phyloP scores from a whole-genome alignment of 768 basidiomycete species.

The Suillus weaverae region DNA sequence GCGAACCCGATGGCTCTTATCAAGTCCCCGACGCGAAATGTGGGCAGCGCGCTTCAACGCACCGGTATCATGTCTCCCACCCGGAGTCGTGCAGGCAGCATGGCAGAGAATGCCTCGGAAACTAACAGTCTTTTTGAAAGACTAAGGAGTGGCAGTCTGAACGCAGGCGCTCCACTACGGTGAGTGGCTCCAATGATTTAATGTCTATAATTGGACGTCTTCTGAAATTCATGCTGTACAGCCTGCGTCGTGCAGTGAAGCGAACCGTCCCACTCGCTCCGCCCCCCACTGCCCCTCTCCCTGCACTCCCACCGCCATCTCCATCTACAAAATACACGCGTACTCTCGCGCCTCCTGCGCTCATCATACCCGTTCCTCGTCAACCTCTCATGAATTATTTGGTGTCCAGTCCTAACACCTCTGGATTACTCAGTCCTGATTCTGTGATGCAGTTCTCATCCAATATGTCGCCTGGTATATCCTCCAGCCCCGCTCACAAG shows the following conservation, averaged over 20 bases:
- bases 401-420: conserved; percentile 5
- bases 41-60: conserved; percentile 49
- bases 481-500: conserved; percentile 14
- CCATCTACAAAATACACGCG: conserved; percentile 19
- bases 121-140: conserved; percentile 49
- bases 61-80: conserved; percentile 40
- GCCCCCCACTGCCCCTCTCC: conserved; percentile 31
- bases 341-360: conserved; percentile 20
- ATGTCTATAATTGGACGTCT: conserved; percentile 1
- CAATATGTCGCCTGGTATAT: conserved; percentile 11
- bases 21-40: conserved; percentile 55
- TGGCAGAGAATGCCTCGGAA: conserved; percentile 36
- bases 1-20: conserved; percentile 57
- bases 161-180: conserved; percentile 36
- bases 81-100: conserved; percentile 48
- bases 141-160: conserved; percentile 55
- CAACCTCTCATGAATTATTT: conserved; percentile 18
- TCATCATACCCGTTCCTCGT: conserved; percentile 19
- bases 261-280: conserved; percentile 24
- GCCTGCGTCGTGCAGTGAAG: conserved; percentile 43
- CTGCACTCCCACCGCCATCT: conserved; percentile 24
- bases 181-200: conserved; percentile 28
- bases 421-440: conserved; percentile 14
- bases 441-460: conserved; percentile 14
- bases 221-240: conserved; percentile 19